Conservation (phyloP, 2,329 filamentous ascomycete species). For the Blastomyces gilchristii region DNA sequence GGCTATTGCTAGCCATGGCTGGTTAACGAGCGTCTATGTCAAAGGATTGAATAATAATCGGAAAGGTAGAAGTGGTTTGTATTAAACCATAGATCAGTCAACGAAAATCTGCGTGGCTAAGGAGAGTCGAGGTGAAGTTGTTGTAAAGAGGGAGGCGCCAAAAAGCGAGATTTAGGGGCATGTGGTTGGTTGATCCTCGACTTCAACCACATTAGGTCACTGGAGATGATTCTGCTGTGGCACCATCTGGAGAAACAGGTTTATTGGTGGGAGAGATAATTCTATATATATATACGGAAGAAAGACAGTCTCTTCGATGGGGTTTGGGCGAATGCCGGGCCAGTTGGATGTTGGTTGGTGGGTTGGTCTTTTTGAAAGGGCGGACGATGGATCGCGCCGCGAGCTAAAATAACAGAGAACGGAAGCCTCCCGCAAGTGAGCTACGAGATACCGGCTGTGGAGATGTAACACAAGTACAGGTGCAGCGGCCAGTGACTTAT, state of each 20-base stretch:
- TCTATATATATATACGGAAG: not conserved
- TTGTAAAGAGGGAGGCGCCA: not conserved
- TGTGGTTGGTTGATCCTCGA: not conserved
- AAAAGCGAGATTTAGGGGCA: not conserved
- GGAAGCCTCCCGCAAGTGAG: not conserved
- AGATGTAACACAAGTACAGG: not conserved
- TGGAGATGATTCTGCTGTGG: not conserved
- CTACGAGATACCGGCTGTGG: not conserved
- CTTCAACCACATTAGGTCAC: slow-evolving; percentile 3
- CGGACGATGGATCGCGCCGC: not conserved
- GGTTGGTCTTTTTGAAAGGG: not conserved
- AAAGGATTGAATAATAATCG: not conserved
- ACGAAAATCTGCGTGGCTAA: not conserved
- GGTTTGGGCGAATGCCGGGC: not conserved
- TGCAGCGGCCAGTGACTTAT: not conserved
- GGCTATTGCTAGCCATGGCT: not conserved
- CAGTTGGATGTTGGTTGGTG: not conserved
- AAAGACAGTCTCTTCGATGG: not conserved
- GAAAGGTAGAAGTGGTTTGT: not conserved
- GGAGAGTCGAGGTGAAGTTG: not conserved
- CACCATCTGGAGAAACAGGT: not conserved
- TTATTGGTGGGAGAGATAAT: not conserved
- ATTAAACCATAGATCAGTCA: too few relatives aligned
- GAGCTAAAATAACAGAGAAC: not conserved
- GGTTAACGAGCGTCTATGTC: not conserved